A percentile compares a stretch with the other conserved stretches of the same genome.
Conservation (phyloP, 106 monocot genomes). For the Allium fistulosum region DNA sequence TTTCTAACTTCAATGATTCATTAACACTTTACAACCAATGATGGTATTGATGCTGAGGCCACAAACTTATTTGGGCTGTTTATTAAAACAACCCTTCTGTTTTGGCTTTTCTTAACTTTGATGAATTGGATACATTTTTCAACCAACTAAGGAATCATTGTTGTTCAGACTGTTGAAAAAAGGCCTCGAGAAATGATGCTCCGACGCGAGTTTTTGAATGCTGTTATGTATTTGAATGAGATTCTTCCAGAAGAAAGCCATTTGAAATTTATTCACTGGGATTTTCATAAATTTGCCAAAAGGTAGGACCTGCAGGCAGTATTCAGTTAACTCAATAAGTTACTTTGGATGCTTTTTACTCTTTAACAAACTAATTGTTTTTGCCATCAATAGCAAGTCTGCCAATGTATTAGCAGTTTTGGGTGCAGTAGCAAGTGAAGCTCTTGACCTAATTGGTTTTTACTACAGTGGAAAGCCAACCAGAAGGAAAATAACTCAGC, state of each 20-base stretch:
- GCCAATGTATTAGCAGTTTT: conserved; percentile 97
- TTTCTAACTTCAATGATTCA: no score
- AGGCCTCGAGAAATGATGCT: conserved; percentile 99
- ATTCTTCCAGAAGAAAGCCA: conserved; percentile 83
- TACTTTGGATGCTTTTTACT: conserved; percentile 3
- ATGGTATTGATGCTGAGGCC: no score
- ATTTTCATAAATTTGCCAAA: conserved; percentile 99
- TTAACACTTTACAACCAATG: no score
- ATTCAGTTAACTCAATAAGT: neutral
- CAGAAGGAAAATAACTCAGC: conserved; percentile 38
- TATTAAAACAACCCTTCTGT: neutral
- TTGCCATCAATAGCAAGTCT: conserved; percentile 52
- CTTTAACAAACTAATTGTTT: conserved; percentile 7
- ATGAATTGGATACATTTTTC: neutral
- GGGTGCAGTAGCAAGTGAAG: conserved; percentile 80
- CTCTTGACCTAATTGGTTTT: conserved; percentile 94
- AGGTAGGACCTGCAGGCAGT: conserved; percentile 28
- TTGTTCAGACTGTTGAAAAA: conserved; percentile 92
- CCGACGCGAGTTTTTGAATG: conserved; percentile 87
- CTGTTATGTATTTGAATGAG: conserved; percentile 93
- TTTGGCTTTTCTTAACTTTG: neutral
- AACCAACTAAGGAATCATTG: neutral
- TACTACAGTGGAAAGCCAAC: conserved; percentile 89
- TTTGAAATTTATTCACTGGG: conserved; percentile 97
- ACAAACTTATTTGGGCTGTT: no score